phyloP scores from a whole-genome alignment of 129 eudicot species.

The Tagetes patula region DNA sequence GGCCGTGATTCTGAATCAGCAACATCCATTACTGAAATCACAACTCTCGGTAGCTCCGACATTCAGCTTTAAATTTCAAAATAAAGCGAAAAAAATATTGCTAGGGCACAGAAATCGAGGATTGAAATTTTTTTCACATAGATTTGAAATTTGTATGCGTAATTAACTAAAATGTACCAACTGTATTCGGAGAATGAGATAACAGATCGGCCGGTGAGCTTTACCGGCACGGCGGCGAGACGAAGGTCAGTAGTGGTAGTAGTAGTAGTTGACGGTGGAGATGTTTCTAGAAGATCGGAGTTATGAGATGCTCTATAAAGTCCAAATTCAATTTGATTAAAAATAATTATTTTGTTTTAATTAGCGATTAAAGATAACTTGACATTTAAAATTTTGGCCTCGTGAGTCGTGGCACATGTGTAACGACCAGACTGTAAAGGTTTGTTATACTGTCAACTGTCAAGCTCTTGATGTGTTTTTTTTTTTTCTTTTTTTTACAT shows the following conservation, averaged over 20 bases:
- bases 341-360: neutral
- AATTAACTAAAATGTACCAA: constrained; percentile 16
- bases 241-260: constrained; percentile 5
- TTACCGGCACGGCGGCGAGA: constrained; percentile 25
- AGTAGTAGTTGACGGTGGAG: constrained; percentile 8
- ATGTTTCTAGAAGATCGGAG: constrained; percentile 43
- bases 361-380: neutral
- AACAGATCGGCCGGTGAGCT: neutral
- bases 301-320: constrained; percentile 18
- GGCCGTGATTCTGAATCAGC: constrained; percentile 66
- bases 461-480: neutral
- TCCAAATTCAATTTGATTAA: constrained; percentile 18
- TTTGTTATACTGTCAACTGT: constrained; percentile 24
- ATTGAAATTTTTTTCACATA: constrained; percentile 11
- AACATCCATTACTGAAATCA: constrained; percentile 43
- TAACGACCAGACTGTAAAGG: constrained; percentile 20
- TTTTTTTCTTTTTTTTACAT: neutral
- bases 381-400: neutral
- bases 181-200: constrained; percentile 33
- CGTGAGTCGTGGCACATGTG: constrained; percentile 16
- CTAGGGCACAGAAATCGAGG: constrained; percentile 34
- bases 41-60: constrained; percentile 57
- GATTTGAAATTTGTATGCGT: constrained; percentile 19
- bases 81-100: constrained; percentile 5
- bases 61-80: constrained; percentile 22